A percentile compares a stretch with the other conserved stretches of the same genome.
Conservation (phyloP, 352 stramenopile genomes). For the Pythium apleroticum region DNA sequence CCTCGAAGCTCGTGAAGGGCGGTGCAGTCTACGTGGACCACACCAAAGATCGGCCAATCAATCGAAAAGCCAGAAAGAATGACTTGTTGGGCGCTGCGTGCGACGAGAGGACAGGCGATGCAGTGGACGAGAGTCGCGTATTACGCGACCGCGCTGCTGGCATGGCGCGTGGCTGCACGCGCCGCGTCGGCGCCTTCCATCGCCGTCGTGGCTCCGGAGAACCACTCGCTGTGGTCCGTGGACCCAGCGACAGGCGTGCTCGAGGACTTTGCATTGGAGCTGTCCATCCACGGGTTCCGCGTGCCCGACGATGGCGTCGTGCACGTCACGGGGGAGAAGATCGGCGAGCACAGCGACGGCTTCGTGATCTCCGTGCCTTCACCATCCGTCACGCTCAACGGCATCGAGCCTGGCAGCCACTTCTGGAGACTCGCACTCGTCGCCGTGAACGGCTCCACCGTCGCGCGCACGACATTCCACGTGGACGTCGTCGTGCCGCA, state of each 20-base stretch:
- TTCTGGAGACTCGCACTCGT: conserved; percentile 48
- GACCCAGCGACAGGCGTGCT: conserved; percentile 21
- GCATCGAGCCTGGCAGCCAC: conserved; percentile 44
- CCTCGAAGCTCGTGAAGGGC: no score
- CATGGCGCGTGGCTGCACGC: neutral
- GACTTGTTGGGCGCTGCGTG: no score
- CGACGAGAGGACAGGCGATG: neutral
- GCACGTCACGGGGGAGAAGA: conserved; percentile 36
- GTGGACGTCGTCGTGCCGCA: conserved; percentile 47
- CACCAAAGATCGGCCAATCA: neutral
- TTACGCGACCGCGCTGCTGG: neutral
- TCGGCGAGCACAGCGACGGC: conserved; percentile 28
- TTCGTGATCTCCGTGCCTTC: conserved; percentile 6
- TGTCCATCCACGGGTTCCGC: conserved; percentile 30
- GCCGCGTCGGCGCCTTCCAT: neutral
- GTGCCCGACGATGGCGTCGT: conserved; percentile 44
- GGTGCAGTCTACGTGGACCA: neutral
- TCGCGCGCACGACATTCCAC: conserved; percentile 31
- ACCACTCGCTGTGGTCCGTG: conserved; percentile 40
- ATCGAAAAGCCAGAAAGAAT: neutral
- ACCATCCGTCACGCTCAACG: conserved; percentile 16
- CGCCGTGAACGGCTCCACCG: conserved; percentile 1
- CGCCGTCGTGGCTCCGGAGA: conserved; percentile 21
- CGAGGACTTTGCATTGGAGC: conserved; percentile 25
- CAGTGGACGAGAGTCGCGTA: neutral